Evolutionary conservation across 768 basidiomycete genomes (phyloP).

Genomic region (Panaeolus papilionaceus): DNA sequence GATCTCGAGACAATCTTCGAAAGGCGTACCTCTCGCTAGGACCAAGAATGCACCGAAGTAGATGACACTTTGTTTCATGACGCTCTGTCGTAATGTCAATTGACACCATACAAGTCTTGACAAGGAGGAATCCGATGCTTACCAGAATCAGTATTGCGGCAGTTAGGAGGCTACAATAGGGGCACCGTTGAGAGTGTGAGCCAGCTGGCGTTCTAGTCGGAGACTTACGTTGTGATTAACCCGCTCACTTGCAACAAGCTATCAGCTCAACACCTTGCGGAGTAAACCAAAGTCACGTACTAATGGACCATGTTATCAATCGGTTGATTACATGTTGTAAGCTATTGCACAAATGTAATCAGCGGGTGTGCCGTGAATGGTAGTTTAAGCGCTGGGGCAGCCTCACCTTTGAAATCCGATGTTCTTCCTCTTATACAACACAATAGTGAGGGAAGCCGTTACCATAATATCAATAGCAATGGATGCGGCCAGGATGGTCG

Average conservation of each 20-base stretch:
- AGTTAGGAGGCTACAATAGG: neutral
- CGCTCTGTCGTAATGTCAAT: neutral
- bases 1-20: no score
- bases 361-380: neutral
- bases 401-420: neutral
- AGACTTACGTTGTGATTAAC: neutral
- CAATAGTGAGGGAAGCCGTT: neutral
- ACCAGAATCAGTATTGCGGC: neutral
- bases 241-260: neutral
- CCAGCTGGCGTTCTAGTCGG: neutral
- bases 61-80: neutral
- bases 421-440: neutral
- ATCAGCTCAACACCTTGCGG: neutral
- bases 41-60: neutral
- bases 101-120: neutral
- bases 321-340: neutral
- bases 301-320: slow-evolving; percentile 1
- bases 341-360: neutral
- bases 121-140: neutral
- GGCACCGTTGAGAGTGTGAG: neutral
- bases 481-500: neutral
- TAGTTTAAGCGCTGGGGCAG: neutral
- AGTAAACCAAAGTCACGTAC: neutral
- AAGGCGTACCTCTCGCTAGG: neutral
- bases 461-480: neutral